Percentiles rank a stretch among this genome's conserved stretches.
These are phyloP conservation scores for Leptographium wingfieldii DNA, from an alignment of 2,329 filamentous ascomycete genomes.

Conservation along the genomic window DNA sequence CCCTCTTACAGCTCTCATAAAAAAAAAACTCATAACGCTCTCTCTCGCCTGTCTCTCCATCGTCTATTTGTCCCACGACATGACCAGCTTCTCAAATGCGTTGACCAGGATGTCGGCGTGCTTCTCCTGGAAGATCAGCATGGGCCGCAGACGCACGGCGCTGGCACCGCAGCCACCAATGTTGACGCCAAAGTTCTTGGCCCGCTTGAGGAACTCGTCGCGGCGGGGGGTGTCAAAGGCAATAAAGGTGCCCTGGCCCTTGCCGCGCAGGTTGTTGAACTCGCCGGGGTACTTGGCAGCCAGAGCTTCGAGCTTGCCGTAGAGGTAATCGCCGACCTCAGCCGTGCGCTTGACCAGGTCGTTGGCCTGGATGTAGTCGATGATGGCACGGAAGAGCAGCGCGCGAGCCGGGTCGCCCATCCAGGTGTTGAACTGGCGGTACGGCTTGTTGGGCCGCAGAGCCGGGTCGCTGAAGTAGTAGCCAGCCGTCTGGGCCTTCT, in stretches of 20 bases:
- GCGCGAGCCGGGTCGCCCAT: slow-evolving; percentile 85
- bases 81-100: slow-evolving; percentile 61
- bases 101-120: slow-evolving; percentile 81
- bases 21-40: not conserved
- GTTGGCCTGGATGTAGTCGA: slow-evolving; percentile 62
- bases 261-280: slow-evolving; percentile 73
- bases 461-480: slow-evolving; percentile 80
- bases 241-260: slow-evolving; percentile 83
- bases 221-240: slow-evolving; percentile 76
- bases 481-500: slow-evolving; percentile 88
- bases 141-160: slow-evolving; percentile 72
- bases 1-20: not conserved
- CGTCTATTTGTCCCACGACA: slow-evolving; percentile 18
- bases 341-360: slow-evolving; percentile 73
- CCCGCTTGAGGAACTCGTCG: slow-evolving; percentile 66
- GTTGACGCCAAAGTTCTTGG: slow-evolving; percentile 73
- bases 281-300: slow-evolving; percentile 59
- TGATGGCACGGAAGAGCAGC: slow-evolving; percentile 75
- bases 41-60: not conserved
- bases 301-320: slow-evolving; percentile 52
- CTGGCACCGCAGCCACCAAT: slow-evolving; percentile 68
- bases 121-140: slow-evolving; percentile 85
- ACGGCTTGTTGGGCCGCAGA: slow-evolving; percentile 80
- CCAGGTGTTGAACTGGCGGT: slow-evolving; percentile 96
- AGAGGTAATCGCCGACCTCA: slow-evolving; percentile 67